Percentiles rank a stretch among this genome's conserved stretches.
Conservation (phyloP, 163 green algal genomes). For the Chloroidium sp. region DNA sequence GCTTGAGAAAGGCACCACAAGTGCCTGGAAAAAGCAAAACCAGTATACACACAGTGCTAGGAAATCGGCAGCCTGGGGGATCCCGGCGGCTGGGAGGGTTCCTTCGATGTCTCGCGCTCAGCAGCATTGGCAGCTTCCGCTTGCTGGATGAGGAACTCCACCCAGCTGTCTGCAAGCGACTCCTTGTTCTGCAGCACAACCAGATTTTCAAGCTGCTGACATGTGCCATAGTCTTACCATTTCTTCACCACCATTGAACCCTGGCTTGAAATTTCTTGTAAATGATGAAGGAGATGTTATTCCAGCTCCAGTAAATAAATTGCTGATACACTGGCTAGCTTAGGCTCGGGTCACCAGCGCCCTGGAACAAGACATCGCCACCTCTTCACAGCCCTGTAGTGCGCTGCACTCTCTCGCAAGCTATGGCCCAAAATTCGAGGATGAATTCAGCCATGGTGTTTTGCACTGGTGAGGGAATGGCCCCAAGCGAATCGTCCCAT, state of each 20-base stretch:
- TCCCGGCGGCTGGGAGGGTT: too few relatives aligned
- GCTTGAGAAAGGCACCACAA: too few relatives aligned
- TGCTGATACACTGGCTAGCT: background rate
- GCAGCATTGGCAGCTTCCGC: conserved; percentile 12
- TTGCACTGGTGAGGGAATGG: too few relatives aligned
- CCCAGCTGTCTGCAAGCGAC: conserved; percentile 43
- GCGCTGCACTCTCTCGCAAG: too few relatives aligned
- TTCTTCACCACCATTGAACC: too few relatives aligned
- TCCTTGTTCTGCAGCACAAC: conserved; percentile 1
- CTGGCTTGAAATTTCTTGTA: background rate
- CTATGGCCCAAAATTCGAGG: background rate
- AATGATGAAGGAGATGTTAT: background rate
- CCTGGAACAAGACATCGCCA: background rate
- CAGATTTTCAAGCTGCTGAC: background rate
- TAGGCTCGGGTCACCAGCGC: too few relatives aligned
- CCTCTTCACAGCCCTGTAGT: background rate
- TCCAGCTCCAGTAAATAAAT: background rate
- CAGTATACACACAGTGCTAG: too few relatives aligned
- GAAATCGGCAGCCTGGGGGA: too few relatives aligned
- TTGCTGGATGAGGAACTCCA: conserved; percentile 32
- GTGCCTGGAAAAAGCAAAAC: too few relatives aligned
- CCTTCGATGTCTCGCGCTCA: background rate
- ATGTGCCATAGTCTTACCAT: background rate
- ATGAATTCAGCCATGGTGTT: too few relatives aligned
- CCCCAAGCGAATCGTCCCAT: background rate